Base-by-base conservation (phyloP, 169 alveolate genomes). In the Plasmodium gaboni region DNA sequence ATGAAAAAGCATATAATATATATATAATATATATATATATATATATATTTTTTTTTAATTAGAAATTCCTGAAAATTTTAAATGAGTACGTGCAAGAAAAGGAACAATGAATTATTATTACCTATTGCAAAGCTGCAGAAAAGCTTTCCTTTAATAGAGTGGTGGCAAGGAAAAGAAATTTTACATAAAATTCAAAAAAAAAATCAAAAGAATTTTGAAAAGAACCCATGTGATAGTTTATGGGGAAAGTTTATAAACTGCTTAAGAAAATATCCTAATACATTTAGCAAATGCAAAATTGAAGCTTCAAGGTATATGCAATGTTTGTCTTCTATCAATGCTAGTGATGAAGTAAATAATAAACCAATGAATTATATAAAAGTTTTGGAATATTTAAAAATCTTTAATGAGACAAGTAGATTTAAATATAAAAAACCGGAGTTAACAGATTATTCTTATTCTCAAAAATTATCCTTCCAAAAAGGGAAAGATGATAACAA, bases 111-210 rank as follows among this genome's bases (percentile, higher is more conserved):
- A 50, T 38, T 80, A 65, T 59, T 80, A 53, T 80, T 80, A 17
- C 90, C 90, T 12, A 83, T 80, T 15, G 90, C 90, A 17, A 80
- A 80, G 15, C 50, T 80, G 50, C 90, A 80, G 63, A 80, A 80
- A 48, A 70, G 69, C 42, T 80, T 80, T 60, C 90, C 90, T 55
- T 72, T 61, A 67, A 80, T 80, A 42, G 90, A 80, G 53, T 80
- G 90, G 90, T 80, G 90, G 90, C 90, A 80, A 71, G 90, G 90
- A 32, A 80, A 80, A 26, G 90, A 80, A 68, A 80, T 80, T 68
- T 68, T 80, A 48, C 72, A 80, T 63, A 80, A 80, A 80, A 80
- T 80, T 68, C 90, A 80, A 63, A 80, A 68, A 80, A 80, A 80
- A 68, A 60, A 80, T 53, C 69, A 80, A 68, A 65, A 63, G 26